Base-by-base conservation (phyloP, 1,139 yeast species). In the Kluyveromyces sp. region DNA sequence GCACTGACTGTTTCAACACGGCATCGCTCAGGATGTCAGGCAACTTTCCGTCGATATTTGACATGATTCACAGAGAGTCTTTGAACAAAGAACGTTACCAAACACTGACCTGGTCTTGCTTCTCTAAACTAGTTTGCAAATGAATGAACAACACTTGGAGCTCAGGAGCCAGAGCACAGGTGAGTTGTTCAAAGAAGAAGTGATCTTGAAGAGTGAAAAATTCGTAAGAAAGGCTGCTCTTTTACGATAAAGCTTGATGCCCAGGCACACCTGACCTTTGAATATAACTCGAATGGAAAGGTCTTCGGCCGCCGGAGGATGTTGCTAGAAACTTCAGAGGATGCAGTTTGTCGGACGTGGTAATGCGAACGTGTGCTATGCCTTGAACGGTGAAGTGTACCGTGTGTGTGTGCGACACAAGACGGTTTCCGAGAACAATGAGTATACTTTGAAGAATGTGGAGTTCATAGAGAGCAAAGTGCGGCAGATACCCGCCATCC, bases 21-120 rank as follows among this genome's bases (percentile, higher is more conserved):
- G 97, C 97, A 55, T 88, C 95, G 3, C 86, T 73, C 17, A 92
- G 85, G 44, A 81, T 64, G 16, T 72, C 76, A 41, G 94, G 94
- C 29, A 73, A 58, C 45, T 66, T 65, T 18, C 60, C 63, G 50
- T 68, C 64, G 33, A 57, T 52, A 39, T 60, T 52, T 36, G 68
- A 64, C 67, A 64, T 63, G 19, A 32, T 46, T 33, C n/a, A n/a
- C n/a, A n/a, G n/a, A n/a, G n/a, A n/a, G n/a, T n/a, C n/a, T n/a
- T n/a, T n/a, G n/a, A n/a, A n/a, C n/a, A n/a, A n/a, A n/a, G n/a
- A n/a, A n/a, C n/a, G n/a, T n/a, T n/a, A n/a, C n/a, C n/a, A n/a
- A n/a, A n/a, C n/a, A n/a, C n/a, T n/a, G n/a, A n/a, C n/a, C n/a
- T n/a, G n/a, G n/a, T n/a, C n/a, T n/a, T n/a, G n/a, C n/a, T n/a